These are phyloP conservation scores for Talaromyces thailandensis DNA, from an alignment of 495 filamentous ascomycete species.

Conservation along the genomic window DNA sequence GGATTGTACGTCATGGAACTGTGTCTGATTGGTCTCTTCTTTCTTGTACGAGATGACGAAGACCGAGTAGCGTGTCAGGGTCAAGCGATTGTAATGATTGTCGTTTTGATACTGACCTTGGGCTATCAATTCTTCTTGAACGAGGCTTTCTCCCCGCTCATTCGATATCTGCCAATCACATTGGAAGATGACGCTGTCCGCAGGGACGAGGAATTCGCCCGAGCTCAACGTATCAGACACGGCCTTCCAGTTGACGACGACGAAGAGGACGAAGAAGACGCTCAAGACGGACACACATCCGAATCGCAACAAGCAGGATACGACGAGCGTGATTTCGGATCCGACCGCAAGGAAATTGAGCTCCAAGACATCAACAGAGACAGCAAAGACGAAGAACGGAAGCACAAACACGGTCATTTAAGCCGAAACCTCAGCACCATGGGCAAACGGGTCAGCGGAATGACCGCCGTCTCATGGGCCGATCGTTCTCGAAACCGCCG, in stretches of 20 bases:
- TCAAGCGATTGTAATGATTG: constrained; percentile 86
- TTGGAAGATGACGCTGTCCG: constrained; percentile 89
- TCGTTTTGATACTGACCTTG: constrained; percentile 59
- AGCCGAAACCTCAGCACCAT: constrained; percentile 2
- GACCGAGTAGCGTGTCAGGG: constrained; percentile 55
- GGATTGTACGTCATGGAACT: constrained; percentile 94
- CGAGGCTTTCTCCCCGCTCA: constrained; percentile 74
- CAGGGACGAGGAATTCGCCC: constrained; percentile 79
- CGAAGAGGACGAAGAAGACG: constrained; percentile 30
- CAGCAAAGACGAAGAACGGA: constrained; percentile 11
- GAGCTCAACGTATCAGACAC: constrained; percentile 57
- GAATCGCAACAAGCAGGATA: constrained; percentile 25
- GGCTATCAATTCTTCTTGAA: constrained; percentile 79
- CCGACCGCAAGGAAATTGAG: constrained; percentile 46
- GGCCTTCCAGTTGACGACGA: constrained; percentile 33
- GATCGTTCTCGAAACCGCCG: constrained; percentile 28
- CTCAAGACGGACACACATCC: constrained; percentile 29
- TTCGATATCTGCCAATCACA: constrained; percentile 87
- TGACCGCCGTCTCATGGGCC: constrained; percentile 27
- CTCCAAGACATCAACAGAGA: constrained; percentile 40
- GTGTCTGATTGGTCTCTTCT: constrained; percentile 84
- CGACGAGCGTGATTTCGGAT: background rate
- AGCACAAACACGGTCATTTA: background rate
- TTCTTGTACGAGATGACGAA: constrained; percentile 60
- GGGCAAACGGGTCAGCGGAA: constrained; percentile 13